Evolutionary conservation across 164 flowering plant species (phyloP), one percentile per base, ranked within the genome.

Genomic region (Aristolochia californica): DNA sequence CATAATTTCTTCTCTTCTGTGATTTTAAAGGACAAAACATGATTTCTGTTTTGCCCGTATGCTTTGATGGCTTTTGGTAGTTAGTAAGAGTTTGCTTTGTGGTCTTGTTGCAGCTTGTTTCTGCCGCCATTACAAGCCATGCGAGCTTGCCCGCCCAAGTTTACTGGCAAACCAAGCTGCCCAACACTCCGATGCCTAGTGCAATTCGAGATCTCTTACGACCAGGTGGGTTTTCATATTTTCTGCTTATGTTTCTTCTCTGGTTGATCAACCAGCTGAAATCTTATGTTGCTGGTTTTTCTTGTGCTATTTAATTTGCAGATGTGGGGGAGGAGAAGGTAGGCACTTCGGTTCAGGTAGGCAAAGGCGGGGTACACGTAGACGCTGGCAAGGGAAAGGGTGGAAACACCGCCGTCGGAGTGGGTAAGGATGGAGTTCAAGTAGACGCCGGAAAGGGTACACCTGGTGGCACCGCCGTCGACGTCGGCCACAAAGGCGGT

Each of bases 171-270:
- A 53, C 57, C 13, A 53, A 63, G 64, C 44, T 77, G 57, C 78
- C 78, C 13, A 59, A 72, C 55, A 74, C 73, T 45, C 73, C 66
- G 7, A 72, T 77, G 68, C 81, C 78, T 2, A 55, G 65, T 62
- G 61, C 71, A 10, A 47, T 74, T 23, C 68, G 40, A 14, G 63
- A 64, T 24, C 66, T 61, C 43, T 66, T 74, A 57, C 23, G n/a
- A 15, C 62, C 73, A 26, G 70, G 76, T 48, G 40, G 40, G 3
- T n/a, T 17, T 54, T 4, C 10, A 53, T 53, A 26, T 53, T 25
- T 1, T 52, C 12, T n/a, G 26, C 24, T 13, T 2, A 15, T 7
- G 24, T 16, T 7, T 52, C 13, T 23, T 22, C 3, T 20, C 53
- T 20, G 22, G 15, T 16, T 15, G 53, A 12, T 49, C 9, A 49